A percentile compares a stretch with the other conserved stretches of the same genome.
These are phyloP conservation scores for Phlyctochytrium arcticum DNA, from an alignment of 192 early-diverging fungal genomes.

Conservation along the genomic window DNA sequence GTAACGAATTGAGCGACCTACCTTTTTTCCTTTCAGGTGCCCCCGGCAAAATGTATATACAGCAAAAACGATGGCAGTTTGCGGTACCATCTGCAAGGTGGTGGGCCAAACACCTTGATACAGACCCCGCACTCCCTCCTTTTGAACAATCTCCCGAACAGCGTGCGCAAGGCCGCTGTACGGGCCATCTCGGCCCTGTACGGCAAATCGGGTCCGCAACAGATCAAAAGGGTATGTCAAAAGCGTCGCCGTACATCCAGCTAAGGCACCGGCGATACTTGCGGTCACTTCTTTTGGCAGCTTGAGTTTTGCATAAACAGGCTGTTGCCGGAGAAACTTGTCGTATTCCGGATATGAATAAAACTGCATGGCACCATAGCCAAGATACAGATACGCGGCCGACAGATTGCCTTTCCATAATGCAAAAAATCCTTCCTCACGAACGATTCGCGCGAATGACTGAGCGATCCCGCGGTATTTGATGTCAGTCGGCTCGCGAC, in stretches of 20 bases:
- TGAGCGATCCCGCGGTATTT: conserved; percentile 63
- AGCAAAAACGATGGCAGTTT: conserved; percentile 91
- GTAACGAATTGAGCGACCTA: conserved; percentile 4
- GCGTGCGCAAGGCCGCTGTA: conserved; percentile 67
- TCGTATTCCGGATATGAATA: conserved; percentile 64
- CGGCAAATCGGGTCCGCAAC: conserved; percentile 88
- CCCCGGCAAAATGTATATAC: conserved; percentile 63
- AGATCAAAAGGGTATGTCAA: conserved; percentile 95
- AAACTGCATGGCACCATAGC: conserved; percentile 88
- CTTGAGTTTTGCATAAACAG: neutral
- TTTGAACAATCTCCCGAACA: conserved; percentile 54
- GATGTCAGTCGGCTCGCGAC: neutral
- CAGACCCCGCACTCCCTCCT: conserved; percentile 79
- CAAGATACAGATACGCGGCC: conserved; percentile 88
- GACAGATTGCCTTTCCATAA: conserved; percentile 94
- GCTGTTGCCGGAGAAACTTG: neutral
- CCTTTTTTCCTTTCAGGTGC: conserved; percentile 30
- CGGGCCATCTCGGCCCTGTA: conserved; percentile 62
- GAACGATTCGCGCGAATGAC: conserved; percentile 63
- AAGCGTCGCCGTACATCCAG: conserved; percentile 74
- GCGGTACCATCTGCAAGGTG: conserved; percentile 86
- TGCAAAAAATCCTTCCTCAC: conserved; percentile 74
- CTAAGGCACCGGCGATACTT: conserved; percentile 63
- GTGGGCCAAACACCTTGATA: conserved; percentile 82
- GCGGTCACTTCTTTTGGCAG: conserved; percentile 5